These are phyloP conservation scores for Erodium moschatum DNA, from an alignment of 441 rosid genomes.

Conservation along the genomic window DNA sequence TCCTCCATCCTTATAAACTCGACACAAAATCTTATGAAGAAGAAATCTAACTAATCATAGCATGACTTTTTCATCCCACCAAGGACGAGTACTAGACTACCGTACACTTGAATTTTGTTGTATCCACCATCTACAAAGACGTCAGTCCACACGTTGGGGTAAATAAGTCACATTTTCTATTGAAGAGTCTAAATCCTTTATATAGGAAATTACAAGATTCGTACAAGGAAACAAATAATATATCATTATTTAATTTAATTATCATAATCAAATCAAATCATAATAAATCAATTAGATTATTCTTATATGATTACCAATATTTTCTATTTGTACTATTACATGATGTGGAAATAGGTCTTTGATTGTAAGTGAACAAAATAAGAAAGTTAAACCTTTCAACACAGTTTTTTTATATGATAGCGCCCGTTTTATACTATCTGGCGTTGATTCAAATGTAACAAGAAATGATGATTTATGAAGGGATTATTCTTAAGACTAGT, in stretches of 20 bases:
- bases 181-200: too few species aligned
- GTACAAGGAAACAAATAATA: too few species aligned
- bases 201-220: too few species aligned
- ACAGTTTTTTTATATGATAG: constrained; percentile 17
- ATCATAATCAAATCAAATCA: constrained; percentile 22
- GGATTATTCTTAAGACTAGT: neutral
- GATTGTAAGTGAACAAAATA: constrained; percentile 40
- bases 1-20: too few species aligned
- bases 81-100: too few species aligned
- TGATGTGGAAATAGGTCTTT: constrained; percentile 70
- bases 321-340: constrained; percentile 31
- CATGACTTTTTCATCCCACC: too few species aligned
- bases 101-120: too few species aligned
- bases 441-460: constrained; percentile 29
- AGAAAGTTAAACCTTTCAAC: neutral
- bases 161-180: constrained; percentile 16
- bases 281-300: too few species aligned
- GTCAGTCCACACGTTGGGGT: constrained; percentile 39
- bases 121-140: constrained; percentile 1
- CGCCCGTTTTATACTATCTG: constrained; percentile 15
- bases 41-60: too few species aligned
- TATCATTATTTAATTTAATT: constrained; percentile 9
- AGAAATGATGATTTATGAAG: constrained; percentile 15
- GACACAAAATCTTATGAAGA: too few species aligned
- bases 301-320: too few species aligned